Percentiles rank a stretch among this genome's conserved stretches.
Evolutionary conservation across 2,329 filamentous ascomycete genomes (phyloP).

Genomic region (Fusarium abutilonis): DNA sequence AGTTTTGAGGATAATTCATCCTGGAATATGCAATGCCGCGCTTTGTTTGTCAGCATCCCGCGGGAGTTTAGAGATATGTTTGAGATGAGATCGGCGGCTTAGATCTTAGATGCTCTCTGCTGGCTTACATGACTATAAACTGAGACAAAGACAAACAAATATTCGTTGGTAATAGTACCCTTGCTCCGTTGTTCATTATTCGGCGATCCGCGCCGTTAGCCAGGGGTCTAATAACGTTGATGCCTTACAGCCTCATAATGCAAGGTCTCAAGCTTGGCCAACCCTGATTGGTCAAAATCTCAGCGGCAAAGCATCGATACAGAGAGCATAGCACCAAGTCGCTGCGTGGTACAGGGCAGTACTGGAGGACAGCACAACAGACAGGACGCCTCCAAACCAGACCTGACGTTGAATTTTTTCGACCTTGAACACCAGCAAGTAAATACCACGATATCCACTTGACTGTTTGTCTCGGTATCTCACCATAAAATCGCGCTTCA

Average conservation of each 20-base stretch:
- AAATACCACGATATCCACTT: conserved; percentile 11
- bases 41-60: not conserved
- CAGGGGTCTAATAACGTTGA: conserved; percentile 40
- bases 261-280: conserved; percentile 4
- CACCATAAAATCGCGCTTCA: not conserved
- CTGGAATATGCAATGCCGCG: not conserved
- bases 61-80: not conserved
- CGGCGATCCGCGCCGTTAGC: conserved; percentile 13
- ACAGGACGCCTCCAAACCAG: conserved; percentile 27
- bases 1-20: conserved; percentile 58
- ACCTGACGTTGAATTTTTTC: conserved; percentile 12
- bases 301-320: conserved; percentile 36
- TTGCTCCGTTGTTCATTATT: not conserved
- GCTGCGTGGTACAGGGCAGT: conserved; percentile 33
- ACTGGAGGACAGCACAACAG: conserved; percentile 34
- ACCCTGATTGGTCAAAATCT: conserved; percentile 45
- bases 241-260: conserved; percentile 44
- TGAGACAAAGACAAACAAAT: not conserved
- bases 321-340: conserved; percentile 32
- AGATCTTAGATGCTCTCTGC: not conserved
- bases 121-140: no score
- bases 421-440: conserved; percentile 7
- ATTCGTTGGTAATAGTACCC: not conserved
- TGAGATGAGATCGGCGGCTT: not conserved
- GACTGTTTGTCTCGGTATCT: not conserved